Base-by-base conservation (phyloP, 345 rosid species). In the Turnera subulata region DNA sequence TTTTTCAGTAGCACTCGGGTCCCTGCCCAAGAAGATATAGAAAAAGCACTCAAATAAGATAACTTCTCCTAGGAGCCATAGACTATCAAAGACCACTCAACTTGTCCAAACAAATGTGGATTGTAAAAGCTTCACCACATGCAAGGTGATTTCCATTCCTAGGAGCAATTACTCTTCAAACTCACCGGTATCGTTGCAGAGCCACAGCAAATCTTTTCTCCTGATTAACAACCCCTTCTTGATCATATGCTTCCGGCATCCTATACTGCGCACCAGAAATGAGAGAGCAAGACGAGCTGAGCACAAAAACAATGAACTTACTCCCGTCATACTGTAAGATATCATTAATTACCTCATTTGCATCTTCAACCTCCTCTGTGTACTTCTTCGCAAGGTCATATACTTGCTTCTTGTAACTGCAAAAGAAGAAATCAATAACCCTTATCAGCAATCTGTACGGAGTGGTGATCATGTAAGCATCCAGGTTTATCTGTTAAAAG, bases 201-300 rank as follows among this genome's bases (percentile, higher is more conserved):
- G 88, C 96, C 67, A 84, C 97, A 77, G 96, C 55, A 68, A 93
- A 93, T 72, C 99, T 85, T 82, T 89, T 93, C 62, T 92, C 96
- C 69, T 92, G 98, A 62, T 82, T 69, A 69, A 92, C 91, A 57
- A 67, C 82, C 16, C 98, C 91, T 2, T 83, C 95, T 39, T 73
- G 76, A 82, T 92, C 98, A 82, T 92, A 92, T 46, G 98, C 97
- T 47, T 92, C 98, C 19, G 98, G 98, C 80, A 92, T 80, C 72
- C 85, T 73, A 69, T 92, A 92, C 98, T 91, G 85, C 62, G 77
- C 44, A 56, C 58, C 49, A 59, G 29, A 58, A 56, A 55, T 53
- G 60, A 29, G 5, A 29, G 4, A 29, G 35, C 8, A 29, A 29
- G 35, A 29, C n/a, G n/a, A n/a, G n/a, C n/a, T n/a, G n/a, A n/a